Conservation (phyloP, 495 filamentous ascomycete genomes). For the Neurospora sp. region DNA sequence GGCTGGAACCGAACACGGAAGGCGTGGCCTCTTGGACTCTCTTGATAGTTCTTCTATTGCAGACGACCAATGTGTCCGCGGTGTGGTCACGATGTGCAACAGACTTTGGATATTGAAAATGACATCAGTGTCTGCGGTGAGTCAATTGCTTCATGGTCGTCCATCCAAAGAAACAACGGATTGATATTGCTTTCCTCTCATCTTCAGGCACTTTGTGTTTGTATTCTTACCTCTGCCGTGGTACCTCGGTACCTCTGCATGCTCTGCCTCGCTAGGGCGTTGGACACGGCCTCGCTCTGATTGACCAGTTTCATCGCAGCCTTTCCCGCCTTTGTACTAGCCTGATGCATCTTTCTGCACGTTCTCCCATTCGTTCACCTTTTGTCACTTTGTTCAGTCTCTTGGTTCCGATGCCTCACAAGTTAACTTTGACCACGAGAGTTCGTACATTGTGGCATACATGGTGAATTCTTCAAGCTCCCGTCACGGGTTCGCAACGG, state of each 20-base stretch:
- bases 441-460: neutral
- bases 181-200: neutral
- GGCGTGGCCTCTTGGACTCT: neutral
- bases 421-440: neutral
- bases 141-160: neutral
- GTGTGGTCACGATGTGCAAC: neutral
- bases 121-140: neutral
- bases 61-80: neutral
- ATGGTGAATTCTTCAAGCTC: neutral
- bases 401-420: neutral
- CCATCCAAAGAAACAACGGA: neutral
- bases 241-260: neutral
- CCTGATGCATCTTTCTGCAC: constrained; percentile 8
- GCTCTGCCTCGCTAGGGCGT: constrained; percentile 7
- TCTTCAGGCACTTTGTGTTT: too few relatives aligned
- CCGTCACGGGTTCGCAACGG: neutral
- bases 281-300: constrained; percentile 16
- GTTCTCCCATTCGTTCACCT: constrained; percentile 7
- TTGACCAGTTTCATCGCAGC: constrained; percentile 14
- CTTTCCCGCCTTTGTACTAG: constrained; percentile 13
- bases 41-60: neutral
- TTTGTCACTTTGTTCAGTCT: neutral
- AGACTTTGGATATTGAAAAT: neutral
- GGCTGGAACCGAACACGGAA: neutral
- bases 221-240: neutral